Evolutionary conservation across 2,329 filamentous ascomycete species (phyloP), one percentile per base, ranked within the genome.

Genomic region (Aspergillus brasiliensis): DNA sequence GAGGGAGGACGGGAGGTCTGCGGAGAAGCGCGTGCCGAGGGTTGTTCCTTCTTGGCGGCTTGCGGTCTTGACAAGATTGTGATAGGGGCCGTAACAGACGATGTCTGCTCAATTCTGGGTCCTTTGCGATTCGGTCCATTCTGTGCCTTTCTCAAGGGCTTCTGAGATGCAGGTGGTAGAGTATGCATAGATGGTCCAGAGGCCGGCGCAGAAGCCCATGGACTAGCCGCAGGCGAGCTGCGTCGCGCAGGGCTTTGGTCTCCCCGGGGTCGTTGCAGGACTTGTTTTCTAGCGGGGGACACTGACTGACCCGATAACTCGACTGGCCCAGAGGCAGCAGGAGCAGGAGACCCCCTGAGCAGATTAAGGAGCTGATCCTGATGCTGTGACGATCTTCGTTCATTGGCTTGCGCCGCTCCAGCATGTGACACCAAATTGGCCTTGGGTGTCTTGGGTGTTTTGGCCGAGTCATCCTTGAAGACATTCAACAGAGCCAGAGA

Each of bases 401-500:
- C 40, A 28, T 61, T 57, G 8, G 57, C 48, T 31, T 64, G 56
- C 5, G 13, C 57, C 15, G 65, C 56, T 10, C 52, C 57, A 21
- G 65, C 53, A 25, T 64, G 52, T 34, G 71, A 58, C 34, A 63
- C 56, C 28, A 68, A 53, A 8, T 59, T 58, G 44, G 67, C 62
- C 52, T 64, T 63, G 3, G 67, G 10, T 8, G 62, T 54, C 54
- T 69, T 70, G 8, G 71, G 64, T 1, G 70, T 69, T 51, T 71
- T 71, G 13, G 64, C 56, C 23, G 64, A 64, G 8, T 73, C 68
- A 34, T 70, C 69, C 64, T 82, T 87, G 76, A 89, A 87, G 1
- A 83, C 80, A 65, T 83, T 84, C 51, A 89, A 74, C 34, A 88
- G 71, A n/a, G 80, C 80, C 59, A 84, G 77, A 1, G 84, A 80